phyloP scores from a whole-genome alignment of 768 basidiomycete genomes.

The Pleurotus cornucopiae region DNA sequence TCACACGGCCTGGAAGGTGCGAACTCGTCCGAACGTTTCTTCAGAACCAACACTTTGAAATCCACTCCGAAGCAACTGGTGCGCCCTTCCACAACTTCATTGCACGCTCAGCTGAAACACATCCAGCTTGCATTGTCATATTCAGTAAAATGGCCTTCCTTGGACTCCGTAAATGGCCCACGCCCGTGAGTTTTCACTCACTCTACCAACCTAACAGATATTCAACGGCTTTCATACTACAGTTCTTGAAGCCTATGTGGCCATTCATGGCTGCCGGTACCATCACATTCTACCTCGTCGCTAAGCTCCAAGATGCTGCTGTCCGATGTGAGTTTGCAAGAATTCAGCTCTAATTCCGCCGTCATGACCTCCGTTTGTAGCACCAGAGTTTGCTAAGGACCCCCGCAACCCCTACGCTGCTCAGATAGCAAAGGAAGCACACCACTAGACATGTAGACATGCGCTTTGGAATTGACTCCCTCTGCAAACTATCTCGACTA shows the following conservation, averaged over 20 bases:
- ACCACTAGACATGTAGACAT: constrained; percentile 9
- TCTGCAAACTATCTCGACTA: background rate
- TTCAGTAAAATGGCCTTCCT: constrained; percentile 59
- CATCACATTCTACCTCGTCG: constrained; percentile 64
- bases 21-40: background rate
- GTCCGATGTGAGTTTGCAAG: constrained; percentile 55
- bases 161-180: constrained; percentile 78
- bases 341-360: constrained; percentile 14
- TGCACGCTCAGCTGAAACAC: background rate
- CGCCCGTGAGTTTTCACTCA: constrained; percentile 50
- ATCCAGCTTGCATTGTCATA: background rate
- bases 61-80: constrained; percentile 3
- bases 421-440: constrained; percentile 63
- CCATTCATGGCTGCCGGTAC: constrained; percentile 70
- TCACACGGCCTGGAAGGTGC: constrained; percentile 1
- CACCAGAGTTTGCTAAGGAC: constrained; percentile 66
- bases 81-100: background rate
- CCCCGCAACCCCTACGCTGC: constrained; percentile 81
- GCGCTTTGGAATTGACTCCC: constrained; percentile 11
- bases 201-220: constrained; percentile 8
- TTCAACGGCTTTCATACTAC: constrained; percentile 10
- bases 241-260: constrained; percentile 76
- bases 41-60: background rate
- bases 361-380: constrained; percentile 26
- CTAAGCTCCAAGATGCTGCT: constrained; percentile 61